These are phyloP conservation scores for Flaveria sonorensis DNA, from an alignment of 129 eudicot species.

Conservation along the genomic window DNA sequence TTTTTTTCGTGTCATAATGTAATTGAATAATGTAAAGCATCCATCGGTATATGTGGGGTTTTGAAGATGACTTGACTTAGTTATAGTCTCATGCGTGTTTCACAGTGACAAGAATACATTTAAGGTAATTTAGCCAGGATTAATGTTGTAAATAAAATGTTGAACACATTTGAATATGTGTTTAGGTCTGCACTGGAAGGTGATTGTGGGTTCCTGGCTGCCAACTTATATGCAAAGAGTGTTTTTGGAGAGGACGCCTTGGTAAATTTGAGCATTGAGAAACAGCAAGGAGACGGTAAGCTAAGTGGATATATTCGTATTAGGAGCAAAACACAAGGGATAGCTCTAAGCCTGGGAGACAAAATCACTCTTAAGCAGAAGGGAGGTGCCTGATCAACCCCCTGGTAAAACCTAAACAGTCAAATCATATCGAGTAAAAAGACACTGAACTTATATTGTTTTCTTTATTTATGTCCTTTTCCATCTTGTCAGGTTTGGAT, in stretches of 20 bases:
- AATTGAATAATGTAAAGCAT: no score
- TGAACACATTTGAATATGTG: background rate
- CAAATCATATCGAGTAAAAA: background rate
- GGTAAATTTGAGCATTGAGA: constrained; percentile 91
- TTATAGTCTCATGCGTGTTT: background rate
- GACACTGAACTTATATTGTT: background rate
- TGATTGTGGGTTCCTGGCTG: constrained; percentile 92
- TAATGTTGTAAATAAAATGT: no score
- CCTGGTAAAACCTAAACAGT: constrained; percentile 18
- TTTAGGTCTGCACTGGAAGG: constrained; percentile 93
- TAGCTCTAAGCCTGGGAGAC: constrained; percentile 95
- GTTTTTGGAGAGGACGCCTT: constrained; percentile 98
- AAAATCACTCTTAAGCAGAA: constrained; percentile 97
- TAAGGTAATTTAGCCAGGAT: background rate
- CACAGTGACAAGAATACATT: background rate
- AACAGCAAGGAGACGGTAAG: constrained; percentile 83
- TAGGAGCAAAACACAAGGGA: constrained; percentile 98
- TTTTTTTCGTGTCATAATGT: no score
- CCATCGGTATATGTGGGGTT: background rate
- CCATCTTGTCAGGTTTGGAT: constrained; percentile 11
- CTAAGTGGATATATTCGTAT: constrained; percentile 93
- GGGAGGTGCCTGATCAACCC: constrained; percentile 64
- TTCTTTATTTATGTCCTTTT: background rate
- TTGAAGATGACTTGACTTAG: background rate
- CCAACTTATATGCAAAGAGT: constrained; percentile 94